Evolutionary conservation across 192 early-diverging fungal genomes (phyloP), one percentile per base, ranked within the genome.

Genomic region (Backusella psychrophila): DNA sequence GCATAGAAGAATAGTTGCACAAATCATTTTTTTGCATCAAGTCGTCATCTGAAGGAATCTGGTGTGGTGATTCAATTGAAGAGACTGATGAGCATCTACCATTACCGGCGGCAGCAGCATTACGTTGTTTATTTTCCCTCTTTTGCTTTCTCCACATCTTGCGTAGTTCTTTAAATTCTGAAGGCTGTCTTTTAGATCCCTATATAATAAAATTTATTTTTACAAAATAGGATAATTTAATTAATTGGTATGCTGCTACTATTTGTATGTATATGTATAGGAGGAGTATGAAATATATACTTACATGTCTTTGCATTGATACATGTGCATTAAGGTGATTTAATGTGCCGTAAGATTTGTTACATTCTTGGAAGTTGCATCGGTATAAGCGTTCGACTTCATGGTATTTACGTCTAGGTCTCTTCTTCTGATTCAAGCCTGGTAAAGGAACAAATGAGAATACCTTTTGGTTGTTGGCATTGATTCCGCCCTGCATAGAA

Each of bases 271-370:
- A 49, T 23, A 29, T 63, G 56, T 63, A 63, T 63, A 77, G 78
- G 12, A 63, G 56, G 56, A 63, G 56, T 63, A 11, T 63, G 23
- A 59, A 56, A 46, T 29, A 78, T 21, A 63, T 63, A 82, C 59
- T 86, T 77, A 77, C 89, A 73, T 90, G 89, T 59, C 83, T 85
- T 74, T 90, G 89, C 87, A 88, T 88, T n/a, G 73, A 77, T 9
- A 90, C 84, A 76, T 90, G 89, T 35, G 87, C 84, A 66, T 90
- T 90, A 21, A 90, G 78, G 56, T 90, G 89, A 72, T 88, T 90
- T 3, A 90, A 74, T 3, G 89, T 90, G 6, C 89, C 89, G 69
- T 90, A 90, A 19, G 84, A 78, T 74, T 90, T 90, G 39, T 82
- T 82, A 66, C 89, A 90, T 3, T 84, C 89, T 4, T 72, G 75